Evolutionary conservation across 768 basidiomycete species (phyloP).

Genomic region (Tulasnella sp.): DNA sequence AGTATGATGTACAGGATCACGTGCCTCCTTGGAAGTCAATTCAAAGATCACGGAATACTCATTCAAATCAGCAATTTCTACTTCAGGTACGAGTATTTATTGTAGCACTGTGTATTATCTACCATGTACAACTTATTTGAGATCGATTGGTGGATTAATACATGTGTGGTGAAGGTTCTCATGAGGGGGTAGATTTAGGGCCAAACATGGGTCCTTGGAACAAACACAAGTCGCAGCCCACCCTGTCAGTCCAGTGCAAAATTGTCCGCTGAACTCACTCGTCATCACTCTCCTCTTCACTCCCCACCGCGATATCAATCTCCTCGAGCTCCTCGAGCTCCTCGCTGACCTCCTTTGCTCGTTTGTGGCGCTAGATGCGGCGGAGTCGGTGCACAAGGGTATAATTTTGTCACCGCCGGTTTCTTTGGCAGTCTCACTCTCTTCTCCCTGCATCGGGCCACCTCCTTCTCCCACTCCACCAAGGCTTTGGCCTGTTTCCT

Average conservation of each 20-base stretch:
- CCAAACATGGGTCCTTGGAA: background rate
- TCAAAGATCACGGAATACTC: background rate
- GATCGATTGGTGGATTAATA: background rate
- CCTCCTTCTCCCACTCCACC: conserved; percentile 7
- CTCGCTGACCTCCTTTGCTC: background rate
- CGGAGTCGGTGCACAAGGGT: background rate
- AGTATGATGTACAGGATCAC: conserved; percentile 9
- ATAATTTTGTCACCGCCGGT: conserved; percentile 7
- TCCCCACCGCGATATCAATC: background rate
- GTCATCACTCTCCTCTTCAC: background rate
- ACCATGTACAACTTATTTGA: background rate
- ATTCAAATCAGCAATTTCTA: background rate
- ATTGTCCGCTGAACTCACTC: background rate
- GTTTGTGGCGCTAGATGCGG: background rate
- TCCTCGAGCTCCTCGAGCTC: background rate
- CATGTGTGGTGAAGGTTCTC: background rate
- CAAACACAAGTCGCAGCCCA: background rate
- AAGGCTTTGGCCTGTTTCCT: background rate
- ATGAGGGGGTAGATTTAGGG: background rate
- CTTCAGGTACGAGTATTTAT: background rate
- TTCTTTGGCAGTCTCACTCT: background rate
- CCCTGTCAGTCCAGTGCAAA: background rate
- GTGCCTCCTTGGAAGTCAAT: background rate
- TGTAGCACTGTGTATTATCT: background rate
- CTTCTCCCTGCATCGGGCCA: background rate